A percentile compares a stretch with the other conserved stretches of the same genome.
Evolutionary conservation across 345 rosid genomes (phyloP).

Genomic region (Syzygium oleosum): DNA sequence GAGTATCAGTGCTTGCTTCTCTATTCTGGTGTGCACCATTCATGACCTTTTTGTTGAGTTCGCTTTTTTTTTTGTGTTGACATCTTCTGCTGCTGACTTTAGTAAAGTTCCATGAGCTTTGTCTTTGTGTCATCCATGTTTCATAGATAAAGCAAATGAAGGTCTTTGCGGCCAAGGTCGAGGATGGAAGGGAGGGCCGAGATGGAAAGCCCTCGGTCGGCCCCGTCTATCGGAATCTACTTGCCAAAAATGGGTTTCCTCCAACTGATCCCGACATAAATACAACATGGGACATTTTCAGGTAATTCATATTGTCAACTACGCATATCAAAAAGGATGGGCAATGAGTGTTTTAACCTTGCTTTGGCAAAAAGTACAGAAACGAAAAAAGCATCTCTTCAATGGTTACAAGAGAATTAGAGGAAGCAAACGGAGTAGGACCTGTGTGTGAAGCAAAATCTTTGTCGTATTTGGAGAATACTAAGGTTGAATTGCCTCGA

Average conservation of each 20-base stretch:
- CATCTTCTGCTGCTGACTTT: not conserved
- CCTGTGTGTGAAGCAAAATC: not conserved
- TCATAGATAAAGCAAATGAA: slow-evolving; percentile 28
- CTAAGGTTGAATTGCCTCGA: not conserved
- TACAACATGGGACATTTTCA: slow-evolving; percentile 86
- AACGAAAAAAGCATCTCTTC: not conserved
- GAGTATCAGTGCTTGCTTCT: not conserved
- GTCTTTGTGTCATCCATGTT: not conserved
- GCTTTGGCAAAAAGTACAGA: not conserved
- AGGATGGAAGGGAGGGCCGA: slow-evolving; percentile 64
- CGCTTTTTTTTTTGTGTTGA: not conserved
- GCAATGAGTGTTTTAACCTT: not conserved
- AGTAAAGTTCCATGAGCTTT: not conserved
- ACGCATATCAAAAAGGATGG: not conserved
- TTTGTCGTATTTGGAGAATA: not conserved
- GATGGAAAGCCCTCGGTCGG: slow-evolving; percentile 81
- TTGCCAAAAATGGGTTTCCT: slow-evolving; percentile 60
- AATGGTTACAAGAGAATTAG: not conserved
- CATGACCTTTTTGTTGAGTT: not conserved
- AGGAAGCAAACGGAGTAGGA: not conserved
- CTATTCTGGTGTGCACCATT: not conserved
- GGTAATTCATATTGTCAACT: slow-evolving; percentile 17
- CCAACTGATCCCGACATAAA: slow-evolving; percentile 31
- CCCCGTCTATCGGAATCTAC: slow-evolving; percentile 69
- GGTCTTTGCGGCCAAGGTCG: slow-evolving; percentile 62